Conservation (phyloP, 768 basidiomycete genomes). For the Tephrocybe rancida region DNA sequence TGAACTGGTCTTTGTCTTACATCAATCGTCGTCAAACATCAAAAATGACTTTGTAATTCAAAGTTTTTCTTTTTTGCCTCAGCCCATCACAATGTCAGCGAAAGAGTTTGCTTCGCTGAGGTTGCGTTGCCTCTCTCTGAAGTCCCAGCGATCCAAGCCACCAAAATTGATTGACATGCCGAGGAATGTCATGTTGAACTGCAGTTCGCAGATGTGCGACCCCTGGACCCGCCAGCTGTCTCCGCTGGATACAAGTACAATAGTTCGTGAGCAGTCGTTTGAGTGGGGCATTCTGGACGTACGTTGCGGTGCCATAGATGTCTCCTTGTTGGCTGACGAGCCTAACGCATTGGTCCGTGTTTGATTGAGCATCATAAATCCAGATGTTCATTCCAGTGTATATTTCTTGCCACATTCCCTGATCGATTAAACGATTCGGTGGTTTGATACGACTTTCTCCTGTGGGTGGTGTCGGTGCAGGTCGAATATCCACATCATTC, state of each 20-base stretch:
- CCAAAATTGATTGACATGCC: conserved; percentile 76
- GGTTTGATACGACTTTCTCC: conserved; percentile 48
- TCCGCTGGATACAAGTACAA: conserved; percentile 48
- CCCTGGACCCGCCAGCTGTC: conserved; percentile 82
- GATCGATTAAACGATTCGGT: conserved; percentile 62
- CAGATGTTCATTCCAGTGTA: conserved; percentile 71
- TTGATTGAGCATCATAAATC: conserved; percentile 74
- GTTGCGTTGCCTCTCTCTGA: conserved; percentile 62
- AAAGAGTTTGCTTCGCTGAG: conserved; percentile 47
- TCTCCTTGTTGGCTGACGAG: conserved; percentile 65
- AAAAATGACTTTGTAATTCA: too few relatives aligned
- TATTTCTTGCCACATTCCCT: conserved; percentile 70
- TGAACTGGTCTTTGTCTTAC: too few relatives aligned
- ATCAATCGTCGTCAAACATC: too few relatives aligned
- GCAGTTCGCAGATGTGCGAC: conserved; percentile 71
- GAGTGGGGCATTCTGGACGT: conserved; percentile 30
- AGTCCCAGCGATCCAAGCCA: conserved; percentile 76
- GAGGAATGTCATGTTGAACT: conserved; percentile 61
- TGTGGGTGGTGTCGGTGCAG: conserved; percentile 46
- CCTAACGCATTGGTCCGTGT: conserved; percentile 65
- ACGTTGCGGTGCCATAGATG: conserved; percentile 81
- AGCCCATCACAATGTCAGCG: not conserved
- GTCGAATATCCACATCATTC: conserved; percentile 70
- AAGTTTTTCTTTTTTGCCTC: too few relatives aligned
- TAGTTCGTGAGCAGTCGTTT: too few relatives aligned